phyloP scores from a whole-genome alignment of 208 protist genomes.

The Trypanosoma congolense region DNA sequence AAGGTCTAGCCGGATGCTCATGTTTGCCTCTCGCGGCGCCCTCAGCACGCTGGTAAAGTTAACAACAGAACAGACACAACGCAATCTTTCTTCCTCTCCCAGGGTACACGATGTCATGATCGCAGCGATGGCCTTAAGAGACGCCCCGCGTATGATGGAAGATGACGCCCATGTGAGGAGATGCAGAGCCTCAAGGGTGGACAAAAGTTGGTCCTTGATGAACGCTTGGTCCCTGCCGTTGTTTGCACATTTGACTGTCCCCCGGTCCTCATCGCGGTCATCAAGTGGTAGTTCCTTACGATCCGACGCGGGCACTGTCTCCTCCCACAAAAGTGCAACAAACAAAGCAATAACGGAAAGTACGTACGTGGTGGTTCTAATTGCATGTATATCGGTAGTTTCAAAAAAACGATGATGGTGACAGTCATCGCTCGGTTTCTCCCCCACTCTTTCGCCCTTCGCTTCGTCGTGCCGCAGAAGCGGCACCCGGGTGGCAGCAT shows the following conservation, averaged over 20 bases:
- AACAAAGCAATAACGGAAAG: constrained; percentile 20
- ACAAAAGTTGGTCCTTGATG: constrained; percentile 23
- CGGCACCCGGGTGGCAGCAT: constrained; percentile 14
- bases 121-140: constrained; percentile 50
- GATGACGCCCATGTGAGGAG: constrained; percentile 33
- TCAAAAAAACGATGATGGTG: background rate
- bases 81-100: constrained; percentile 23
- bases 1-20: constrained; percentile 56
- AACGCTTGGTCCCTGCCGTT: background rate
- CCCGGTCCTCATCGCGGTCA: no score
- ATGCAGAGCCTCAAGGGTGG: constrained; percentile 27
- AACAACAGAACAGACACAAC: constrained; percentile 42
- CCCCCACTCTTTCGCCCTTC: background rate
- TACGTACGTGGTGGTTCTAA: constrained; percentile 6
- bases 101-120: constrained; percentile 40
- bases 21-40: constrained; percentile 42
- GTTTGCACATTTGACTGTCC: background rate
- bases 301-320: background rate
- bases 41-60: constrained; percentile 18
- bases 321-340: constrained; percentile 14
- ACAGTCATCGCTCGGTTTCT: background rate
- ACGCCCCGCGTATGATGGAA: constrained; percentile 55
- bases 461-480: background rate
- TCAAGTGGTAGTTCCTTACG: no score
- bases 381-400: background rate